Evolutionary conservation across 1,284 basidiomycete genomes (phyloP).

Genomic region (Golubevia pallescens): DNA sequence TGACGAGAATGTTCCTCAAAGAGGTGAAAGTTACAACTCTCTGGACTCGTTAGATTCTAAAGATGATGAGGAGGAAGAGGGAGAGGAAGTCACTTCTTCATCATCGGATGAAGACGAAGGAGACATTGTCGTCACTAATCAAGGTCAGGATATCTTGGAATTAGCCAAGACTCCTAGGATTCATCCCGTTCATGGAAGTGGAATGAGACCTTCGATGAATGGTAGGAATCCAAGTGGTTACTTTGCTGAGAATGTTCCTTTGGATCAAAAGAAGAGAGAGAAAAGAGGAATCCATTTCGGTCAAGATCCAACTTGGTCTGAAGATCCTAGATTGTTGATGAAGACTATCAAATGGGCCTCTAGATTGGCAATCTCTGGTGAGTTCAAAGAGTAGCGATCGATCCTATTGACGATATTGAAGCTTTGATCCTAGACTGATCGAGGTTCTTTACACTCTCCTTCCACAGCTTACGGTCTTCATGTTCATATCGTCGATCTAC

Average conservation of each 20-base stretch:
- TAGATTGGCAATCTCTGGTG: conserved; percentile 45
- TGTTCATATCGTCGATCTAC: conserved; percentile 46
- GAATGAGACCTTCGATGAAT: not conserved
- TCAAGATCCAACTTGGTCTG: not conserved
- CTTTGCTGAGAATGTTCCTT: conserved; percentile 18
- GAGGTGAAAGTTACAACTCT: too few species aligned
- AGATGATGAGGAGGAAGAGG: conserved; percentile 1
- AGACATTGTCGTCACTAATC: conserved; percentile 55
- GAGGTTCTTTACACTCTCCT: conserved; percentile 27
- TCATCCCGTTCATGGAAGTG: not conserved
- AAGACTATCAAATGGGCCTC: conserved; percentile 58
- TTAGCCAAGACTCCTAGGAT: conserved; percentile 21
- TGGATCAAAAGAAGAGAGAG: not conserved
- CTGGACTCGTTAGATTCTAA: not conserved
- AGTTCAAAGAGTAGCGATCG: not conserved
- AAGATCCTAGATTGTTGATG: conserved; percentile 16
- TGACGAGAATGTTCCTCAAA: not conserved
- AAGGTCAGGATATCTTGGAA: conserved; percentile 50
- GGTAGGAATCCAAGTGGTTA: conserved; percentile 15
- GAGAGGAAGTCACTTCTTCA: conserved; percentile 9
- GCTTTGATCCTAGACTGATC: too few species aligned
- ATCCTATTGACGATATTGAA: too few species aligned
- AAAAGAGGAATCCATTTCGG: not conserved
- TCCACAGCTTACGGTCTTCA: conserved; percentile 34
- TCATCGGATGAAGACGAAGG: conserved; percentile 32